Percentiles rank a stretch among this genome's conserved stretches.
These are phyloP conservation scores for Penicillium malachiteum DNA, from an alignment of 495 filamentous ascomycete genomes.

Conservation along the genomic window DNA sequence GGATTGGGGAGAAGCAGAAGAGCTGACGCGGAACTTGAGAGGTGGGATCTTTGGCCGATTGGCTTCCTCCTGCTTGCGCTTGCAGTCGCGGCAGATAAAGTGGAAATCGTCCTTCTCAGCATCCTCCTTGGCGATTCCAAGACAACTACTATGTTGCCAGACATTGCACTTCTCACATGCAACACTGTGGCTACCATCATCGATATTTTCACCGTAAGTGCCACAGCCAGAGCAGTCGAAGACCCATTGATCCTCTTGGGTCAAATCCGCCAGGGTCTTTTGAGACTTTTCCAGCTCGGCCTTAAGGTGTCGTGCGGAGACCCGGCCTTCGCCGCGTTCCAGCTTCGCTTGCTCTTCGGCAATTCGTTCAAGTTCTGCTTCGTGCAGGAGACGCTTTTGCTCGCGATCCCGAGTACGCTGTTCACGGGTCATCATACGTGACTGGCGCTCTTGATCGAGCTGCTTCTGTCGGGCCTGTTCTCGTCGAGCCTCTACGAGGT, in stretches of 20 bases:
- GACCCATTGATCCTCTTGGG: conserved; percentile 82
- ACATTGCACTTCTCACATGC: conserved; percentile 94
- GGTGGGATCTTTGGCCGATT: conserved; percentile 68
- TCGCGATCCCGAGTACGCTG: conserved; percentile 81
- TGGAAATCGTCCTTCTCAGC: conserved; percentile 86
- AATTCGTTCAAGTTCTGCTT: conserved; percentile 76
- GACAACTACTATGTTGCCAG: conserved; percentile 94
- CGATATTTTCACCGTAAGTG: conserved; percentile 80
- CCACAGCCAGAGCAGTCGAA: conserved; percentile 92
- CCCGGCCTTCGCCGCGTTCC: conserved; percentile 59
- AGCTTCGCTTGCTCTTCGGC: conserved; percentile 73
- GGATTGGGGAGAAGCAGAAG: conserved; percentile 48
- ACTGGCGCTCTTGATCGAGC: conserved; percentile 74
- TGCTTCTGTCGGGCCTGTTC: conserved; percentile 63
- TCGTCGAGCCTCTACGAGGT: conserved; percentile 64
- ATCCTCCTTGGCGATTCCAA: conserved; percentile 71
- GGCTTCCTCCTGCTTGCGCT: conserved; percentile 61
- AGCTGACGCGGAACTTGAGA: conserved; percentile 61
- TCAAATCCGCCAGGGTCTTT: conserved; percentile 67
- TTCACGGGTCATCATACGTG: conserved; percentile 80
- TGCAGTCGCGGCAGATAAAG: conserved; percentile 81
- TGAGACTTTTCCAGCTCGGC: conserved; percentile 74
- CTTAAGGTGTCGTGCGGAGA: conserved; percentile 76
- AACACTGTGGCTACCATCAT: conserved; percentile 89
- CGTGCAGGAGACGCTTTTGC: conserved; percentile 71